Evolutionary conservation across 2,329 filamentous ascomycete genomes (phyloP), one percentile per base, ranked within the genome.

Genomic region (Diaporthe ampelina): DNA sequence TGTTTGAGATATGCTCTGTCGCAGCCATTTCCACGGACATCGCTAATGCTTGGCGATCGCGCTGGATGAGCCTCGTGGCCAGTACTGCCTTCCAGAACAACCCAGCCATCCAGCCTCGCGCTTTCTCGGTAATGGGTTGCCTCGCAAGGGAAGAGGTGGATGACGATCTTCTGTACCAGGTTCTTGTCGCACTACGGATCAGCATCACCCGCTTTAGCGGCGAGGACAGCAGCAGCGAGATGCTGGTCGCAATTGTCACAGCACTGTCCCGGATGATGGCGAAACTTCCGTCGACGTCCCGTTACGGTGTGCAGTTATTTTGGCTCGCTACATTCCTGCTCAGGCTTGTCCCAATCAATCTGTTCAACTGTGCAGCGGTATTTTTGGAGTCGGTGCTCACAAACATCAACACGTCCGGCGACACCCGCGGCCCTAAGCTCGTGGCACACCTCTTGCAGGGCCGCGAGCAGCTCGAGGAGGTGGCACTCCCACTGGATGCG

Each of bases 31-130:
- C 91, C 0, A 83, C 90, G 11, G 91, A 93, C 77, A 85, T 92
- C 78, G 89, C 91, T 29, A 94, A 94, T 78, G 88, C 90, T 21
- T 94, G 92, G 92, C 88, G 92, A 35, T 91, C 92, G 26, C 88
- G 92, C 26, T 94, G 92, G 92, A 93, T 94, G 92, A 93, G 91
- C 78, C 84, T 94, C 29, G 91, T 94, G 52, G 91, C 92, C 21
- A 94, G 92, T 79, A 94, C 91, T 13, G 92, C 92, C 0, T 94
- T 94, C 80, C 92, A 94, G 79, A 93, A 91, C 79, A 94, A 94
- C 79, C 92, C 91, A 11, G 91, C 92, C 2, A 92, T 94, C 73
- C 92, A 94, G 77, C 91, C 92, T 8, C 86, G 91, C 26, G 92
- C 92, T 1, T 94, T 94, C 78, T 89, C 91, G 2, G 91, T 93